These are phyloP conservation scores for Pseudognaphalium luteoalbum DNA, from an alignment of 129 eudicot genomes.

Conservation along the genomic window DNA sequence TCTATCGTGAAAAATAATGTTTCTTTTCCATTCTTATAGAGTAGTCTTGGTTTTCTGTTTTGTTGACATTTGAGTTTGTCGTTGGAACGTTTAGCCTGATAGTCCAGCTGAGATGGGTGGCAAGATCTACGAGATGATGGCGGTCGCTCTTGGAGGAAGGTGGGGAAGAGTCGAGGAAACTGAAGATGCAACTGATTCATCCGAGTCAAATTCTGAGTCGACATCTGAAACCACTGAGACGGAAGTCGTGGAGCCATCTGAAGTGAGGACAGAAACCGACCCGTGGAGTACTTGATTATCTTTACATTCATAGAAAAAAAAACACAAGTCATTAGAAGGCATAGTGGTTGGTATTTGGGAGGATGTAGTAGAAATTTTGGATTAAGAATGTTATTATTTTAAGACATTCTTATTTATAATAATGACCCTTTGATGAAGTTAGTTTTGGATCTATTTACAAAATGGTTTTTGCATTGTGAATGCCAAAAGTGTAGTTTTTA, in stretches of 20 bases:
- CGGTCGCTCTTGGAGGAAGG: constrained; percentile 91
- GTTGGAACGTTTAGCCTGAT: constrained; percentile 63
- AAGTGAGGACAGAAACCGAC: constrained; percentile 83
- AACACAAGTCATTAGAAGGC: not conserved
- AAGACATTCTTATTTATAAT: not conserved
- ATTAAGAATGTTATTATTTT: constrained; percentile 10
- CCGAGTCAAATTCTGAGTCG: constrained; percentile 41
- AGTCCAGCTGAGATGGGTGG: constrained; percentile 96
- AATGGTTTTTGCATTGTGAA: not conserved
- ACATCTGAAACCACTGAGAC: constrained; percentile 35
- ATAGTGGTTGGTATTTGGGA: not conserved
- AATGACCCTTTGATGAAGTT: not conserved
- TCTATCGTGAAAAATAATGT: not conserved
- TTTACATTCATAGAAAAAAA: constrained; percentile 2
- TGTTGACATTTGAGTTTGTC: not conserved
- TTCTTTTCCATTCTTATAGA: not conserved
- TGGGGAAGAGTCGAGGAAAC: constrained; percentile 85
- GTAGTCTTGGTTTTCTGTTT: not conserved
- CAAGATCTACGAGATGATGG: constrained; percentile 99
- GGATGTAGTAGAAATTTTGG: constrained; percentile 19
- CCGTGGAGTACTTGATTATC: constrained; percentile 79
- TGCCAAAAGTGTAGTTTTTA: not conserved
- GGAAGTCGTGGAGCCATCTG: constrained; percentile 88
- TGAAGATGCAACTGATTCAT: constrained; percentile 29
- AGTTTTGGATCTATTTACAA: not conserved